These are phyloP conservation scores for Penicillium crystallinum DNA, from an alignment of 495 filamentous ascomycete genomes.

Conservation along the genomic window DNA sequence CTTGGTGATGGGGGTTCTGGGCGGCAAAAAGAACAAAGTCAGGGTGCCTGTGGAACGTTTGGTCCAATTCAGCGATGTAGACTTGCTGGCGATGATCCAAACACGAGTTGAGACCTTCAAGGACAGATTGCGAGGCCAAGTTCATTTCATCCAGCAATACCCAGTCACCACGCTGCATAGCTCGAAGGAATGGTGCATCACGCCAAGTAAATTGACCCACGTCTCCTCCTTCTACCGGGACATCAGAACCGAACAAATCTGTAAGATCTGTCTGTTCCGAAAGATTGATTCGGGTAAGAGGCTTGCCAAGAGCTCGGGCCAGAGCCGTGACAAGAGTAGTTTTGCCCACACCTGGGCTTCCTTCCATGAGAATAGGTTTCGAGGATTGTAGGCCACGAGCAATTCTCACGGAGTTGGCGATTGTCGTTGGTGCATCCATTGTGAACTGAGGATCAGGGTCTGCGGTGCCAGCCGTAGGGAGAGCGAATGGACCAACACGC, in stretches of 20 bases:
- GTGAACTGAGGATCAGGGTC: constrained; percentile 60
- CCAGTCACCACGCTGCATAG: constrained; percentile 96
- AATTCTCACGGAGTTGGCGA: constrained; percentile 82
- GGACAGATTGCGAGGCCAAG: constrained; percentile 89
- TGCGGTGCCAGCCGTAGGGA: constrained; percentile 47
- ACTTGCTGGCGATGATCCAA: constrained; percentile 95
- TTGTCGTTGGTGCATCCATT: constrained; percentile 83
- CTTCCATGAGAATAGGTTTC: constrained; percentile 91
- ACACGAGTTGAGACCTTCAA: constrained; percentile 96
- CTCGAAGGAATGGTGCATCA: constrained; percentile 89
- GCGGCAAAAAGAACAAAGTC: constrained; percentile 91
- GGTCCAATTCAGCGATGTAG: constrained; percentile 90
- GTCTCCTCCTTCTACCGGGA: constrained; percentile 83
- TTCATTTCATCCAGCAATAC: constrained; percentile 99
- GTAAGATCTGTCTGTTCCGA: constrained; percentile 97
- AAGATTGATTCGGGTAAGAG: constrained; percentile 88
- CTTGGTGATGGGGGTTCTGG: constrained; percentile 96
- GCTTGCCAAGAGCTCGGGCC: constrained; percentile 68
- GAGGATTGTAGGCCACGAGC: constrained; percentile 81
- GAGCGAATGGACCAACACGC: constrained; percentile 66
- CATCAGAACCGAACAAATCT: constrained; percentile 96
- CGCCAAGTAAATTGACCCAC: constrained; percentile 90
- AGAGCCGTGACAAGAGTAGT: constrained; percentile 86
- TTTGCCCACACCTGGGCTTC: constrained; percentile 95
- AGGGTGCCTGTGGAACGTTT: constrained; percentile 83